These are phyloP conservation scores for Ceratocystis cubensis DNA, from an alignment of 2,329 filamentous ascomycete genomes.

Conservation along the genomic window DNA sequence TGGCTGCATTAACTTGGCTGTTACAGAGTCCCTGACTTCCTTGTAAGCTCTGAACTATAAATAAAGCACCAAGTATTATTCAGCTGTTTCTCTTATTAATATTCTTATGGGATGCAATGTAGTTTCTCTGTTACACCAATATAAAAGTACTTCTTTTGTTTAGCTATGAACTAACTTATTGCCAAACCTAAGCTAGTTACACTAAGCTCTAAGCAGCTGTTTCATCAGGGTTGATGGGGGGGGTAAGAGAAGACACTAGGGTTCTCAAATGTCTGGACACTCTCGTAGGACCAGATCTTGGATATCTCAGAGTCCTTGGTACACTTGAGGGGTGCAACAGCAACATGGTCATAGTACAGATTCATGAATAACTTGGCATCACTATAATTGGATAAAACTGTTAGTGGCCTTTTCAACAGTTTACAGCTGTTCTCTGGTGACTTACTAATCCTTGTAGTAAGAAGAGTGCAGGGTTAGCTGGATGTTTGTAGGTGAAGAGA, in stretches of 20 bases:
- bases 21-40: too few relatives aligned
- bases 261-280: constrained; percentile 5
- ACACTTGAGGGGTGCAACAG: neutral
- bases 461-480: constrained; percentile 12
- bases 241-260: constrained; percentile 3
- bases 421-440: neutral
- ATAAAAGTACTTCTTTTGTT: neutral
- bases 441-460: constrained; percentile 8
- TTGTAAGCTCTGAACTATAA: too few relatives aligned
- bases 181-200: neutral
- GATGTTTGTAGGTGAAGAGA: constrained; percentile 5
- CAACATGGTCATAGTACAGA: constrained; percentile 2
- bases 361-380: neutral
- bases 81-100: too few relatives aligned
- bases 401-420: neutral
- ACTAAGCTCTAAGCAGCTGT: neutral
- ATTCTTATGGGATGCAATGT: too few relatives aligned
- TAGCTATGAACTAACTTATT: neutral
- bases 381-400: neutral
- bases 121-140: neutral
- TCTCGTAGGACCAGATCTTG: constrained; percentile 2
- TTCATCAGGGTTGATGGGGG: neutral
- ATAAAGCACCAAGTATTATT: too few relatives aligned
- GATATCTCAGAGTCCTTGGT: neutral
- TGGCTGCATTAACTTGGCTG: too few relatives aligned